Evolutionary conservation across 768 basidiomycete species (phyloP), one percentile per base, ranked within the genome.

Genomic region (Rossbeevera mucosa): DNA sequence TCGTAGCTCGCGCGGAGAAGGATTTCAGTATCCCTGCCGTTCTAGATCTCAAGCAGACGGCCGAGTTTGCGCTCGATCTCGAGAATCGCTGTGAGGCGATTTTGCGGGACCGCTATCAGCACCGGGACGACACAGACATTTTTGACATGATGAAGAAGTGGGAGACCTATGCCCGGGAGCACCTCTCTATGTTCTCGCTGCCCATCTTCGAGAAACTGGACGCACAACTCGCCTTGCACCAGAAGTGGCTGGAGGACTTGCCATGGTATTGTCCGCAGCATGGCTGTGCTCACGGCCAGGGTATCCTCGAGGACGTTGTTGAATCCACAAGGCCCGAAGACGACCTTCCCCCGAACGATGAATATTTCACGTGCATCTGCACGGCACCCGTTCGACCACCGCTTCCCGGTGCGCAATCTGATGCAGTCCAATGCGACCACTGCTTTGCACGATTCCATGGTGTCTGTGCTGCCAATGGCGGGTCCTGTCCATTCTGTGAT

Each of bases 401-500:
- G n/a, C 82, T 83, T 3, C 81, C 80, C 4, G 88, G 88, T 12
- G 72, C 75, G 20, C 74, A 79, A 25, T 91, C 91, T 0, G 89
- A 91, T 64, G 90, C 91, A 1, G 91, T 93, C 14, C 91, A 93
- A 65, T 93, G 90, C 64, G 90, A 93, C 63, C 89, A 92, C 59
- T 93, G 90, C 56, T 88, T 80, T 65, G 91, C 90, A 44, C 76
- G 89, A 45, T 93, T 93, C 71, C 90, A 93, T 55, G 89, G 88
- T 5, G 77, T 83, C 45, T 92, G 90, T 60, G 90, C 89, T 11
- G 85, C 84, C 58, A 88, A 86, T 57, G 90, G 90, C n/a, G 91
- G 90, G 30, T 93, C 90, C 5, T 93, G 90, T 64, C 90, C 90
- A 0, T 93, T 93, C 74, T 93, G 90, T 58, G 90, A 93, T 57